Evolutionary conservation across 1,284 basidiomycete species (phyloP).

Genomic region (Papiliotrema nemorosa): DNA sequence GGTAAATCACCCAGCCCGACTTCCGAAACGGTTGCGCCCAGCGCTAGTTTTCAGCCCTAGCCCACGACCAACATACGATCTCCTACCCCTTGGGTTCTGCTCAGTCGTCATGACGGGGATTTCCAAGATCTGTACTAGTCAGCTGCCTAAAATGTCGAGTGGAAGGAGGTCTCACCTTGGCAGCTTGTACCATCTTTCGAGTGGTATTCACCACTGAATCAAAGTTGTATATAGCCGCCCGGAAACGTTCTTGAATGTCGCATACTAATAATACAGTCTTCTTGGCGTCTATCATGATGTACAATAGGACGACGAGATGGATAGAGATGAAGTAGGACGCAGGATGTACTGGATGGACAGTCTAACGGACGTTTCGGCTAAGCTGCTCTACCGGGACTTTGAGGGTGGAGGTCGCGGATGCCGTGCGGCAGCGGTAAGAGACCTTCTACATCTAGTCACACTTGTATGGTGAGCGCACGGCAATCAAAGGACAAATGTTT

Average conservation of each 20-base stretch:
- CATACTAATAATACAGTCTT: constrained; percentile 68
- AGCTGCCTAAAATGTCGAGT: not conserved
- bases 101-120: constrained; percentile 75
- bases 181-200: constrained; percentile 72
- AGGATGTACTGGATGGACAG: too few species aligned
- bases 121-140: constrained; percentile 50
- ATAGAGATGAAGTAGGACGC: too few species aligned
- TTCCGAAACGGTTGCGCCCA: constrained; percentile 67
- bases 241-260: constrained; percentile 72
- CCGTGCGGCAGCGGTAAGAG: too few species aligned
- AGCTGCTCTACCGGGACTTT: too few species aligned
- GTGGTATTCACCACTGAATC: constrained; percentile 65
- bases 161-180: constrained; percentile 55
- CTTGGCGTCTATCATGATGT: not conserved
- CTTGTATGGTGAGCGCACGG: too few species aligned
- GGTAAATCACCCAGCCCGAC: constrained; percentile 61
- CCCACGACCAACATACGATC: not conserved
- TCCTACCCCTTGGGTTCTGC: constrained; percentile 72
- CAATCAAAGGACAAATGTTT: too few species aligned
- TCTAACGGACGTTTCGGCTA: too few species aligned
- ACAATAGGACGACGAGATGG: too few species aligned
- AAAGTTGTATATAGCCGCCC: constrained; percentile 65
- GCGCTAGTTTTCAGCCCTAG: constrained; percentile 52
- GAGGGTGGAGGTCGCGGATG: too few species aligned
- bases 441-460: too few species aligned